These are phyloP conservation scores for Diaporthe ampelina DNA, from an alignment of 2,329 filamentous ascomycete genomes.

Conservation along the genomic window DNA sequence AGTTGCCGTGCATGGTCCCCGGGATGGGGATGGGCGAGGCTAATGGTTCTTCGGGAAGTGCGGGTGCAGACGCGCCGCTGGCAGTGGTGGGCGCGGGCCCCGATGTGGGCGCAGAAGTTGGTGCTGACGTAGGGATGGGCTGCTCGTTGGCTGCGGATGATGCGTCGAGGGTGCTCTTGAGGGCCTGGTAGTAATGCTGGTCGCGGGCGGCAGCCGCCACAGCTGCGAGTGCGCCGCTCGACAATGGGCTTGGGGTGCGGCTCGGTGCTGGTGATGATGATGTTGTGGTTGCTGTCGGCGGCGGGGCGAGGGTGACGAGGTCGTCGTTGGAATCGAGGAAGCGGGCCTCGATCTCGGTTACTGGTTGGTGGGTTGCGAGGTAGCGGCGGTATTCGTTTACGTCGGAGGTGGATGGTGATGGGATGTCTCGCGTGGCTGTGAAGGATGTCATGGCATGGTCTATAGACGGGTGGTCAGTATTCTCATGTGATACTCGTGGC, in stretches of 20 bases:
- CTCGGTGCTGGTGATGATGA: constrained; percentile 3
- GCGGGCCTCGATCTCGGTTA: constrained; percentile 69
- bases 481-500: background rate
- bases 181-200: constrained; percentile 28
- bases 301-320: constrained; percentile 60
- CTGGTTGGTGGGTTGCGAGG: constrained; percentile 65
- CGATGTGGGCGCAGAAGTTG: too few species aligned
- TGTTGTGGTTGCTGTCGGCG: constrained; percentile 4
- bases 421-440: constrained; percentile 63
- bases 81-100: too few species aligned
- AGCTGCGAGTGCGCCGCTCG: background rate
- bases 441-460: constrained; percentile 73
- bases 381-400: constrained; percentile 65
- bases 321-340: constrained; percentile 71
- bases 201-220: background rate
- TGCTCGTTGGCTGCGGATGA: too few species aligned
- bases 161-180: background rate
- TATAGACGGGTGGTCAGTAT: constrained; percentile 48
- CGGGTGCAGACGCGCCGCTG: background rate
- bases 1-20: constrained; percentile 39
- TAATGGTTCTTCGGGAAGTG: background rate
- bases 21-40: constrained; percentile 24
- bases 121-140: too few species aligned
- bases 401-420: constrained; percentile 60
- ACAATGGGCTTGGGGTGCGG: constrained; percentile 37